A percentile compares a stretch with the other conserved stretches of the same genome.
These are phyloP conservation scores for Shiraia sp. DNA, from an alignment of 2,329 filamentous ascomycete genomes.

Conservation along the genomic window DNA sequence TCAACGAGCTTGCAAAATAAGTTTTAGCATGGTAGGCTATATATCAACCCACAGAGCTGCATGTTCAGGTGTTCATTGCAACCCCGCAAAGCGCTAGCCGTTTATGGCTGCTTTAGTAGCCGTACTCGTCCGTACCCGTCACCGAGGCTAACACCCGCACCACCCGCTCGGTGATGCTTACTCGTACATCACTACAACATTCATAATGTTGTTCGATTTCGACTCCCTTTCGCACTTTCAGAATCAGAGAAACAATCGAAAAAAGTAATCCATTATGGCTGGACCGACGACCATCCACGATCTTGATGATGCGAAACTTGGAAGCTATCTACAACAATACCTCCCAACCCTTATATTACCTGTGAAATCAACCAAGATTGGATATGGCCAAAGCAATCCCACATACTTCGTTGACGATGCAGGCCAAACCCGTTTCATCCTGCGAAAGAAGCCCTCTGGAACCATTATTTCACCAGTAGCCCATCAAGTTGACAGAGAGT, in stretches of 20 bases:
- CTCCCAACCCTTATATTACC: constrained; percentile 30
- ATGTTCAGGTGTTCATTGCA: no score
- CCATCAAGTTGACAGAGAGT: constrained; percentile 94
- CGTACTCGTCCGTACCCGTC: no score
- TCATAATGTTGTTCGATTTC: not conserved
- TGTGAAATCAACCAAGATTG: constrained; percentile 66
- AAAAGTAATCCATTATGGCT: constrained; percentile 11
- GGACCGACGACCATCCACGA: constrained; percentile 26
- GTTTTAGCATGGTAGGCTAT: no score
- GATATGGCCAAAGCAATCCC: constrained; percentile 95
- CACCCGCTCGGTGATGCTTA: constrained; percentile 19
- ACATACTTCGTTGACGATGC: constrained; percentile 83
- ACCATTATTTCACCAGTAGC: constrained; percentile 89
- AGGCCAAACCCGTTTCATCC: constrained; percentile 71
- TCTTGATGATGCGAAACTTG: constrained; percentile 35
- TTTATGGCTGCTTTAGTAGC: constrained; percentile 1
- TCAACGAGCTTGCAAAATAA: no score
- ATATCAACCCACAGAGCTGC: no score
- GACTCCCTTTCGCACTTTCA: not conserved
- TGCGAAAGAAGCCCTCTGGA: constrained; percentile 95
- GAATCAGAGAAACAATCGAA: not conserved
- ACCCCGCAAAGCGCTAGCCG: constrained; percentile 17
- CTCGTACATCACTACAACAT: constrained; percentile 4
- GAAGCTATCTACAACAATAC: constrained; percentile 32
- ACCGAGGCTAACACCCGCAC: constrained; percentile 27